Evolutionary conservation across 2,329 filamentous ascomycete genomes (phyloP), one percentile per base, ranked within the genome.

Genomic region (Cryphonectria parasitica): DNA sequence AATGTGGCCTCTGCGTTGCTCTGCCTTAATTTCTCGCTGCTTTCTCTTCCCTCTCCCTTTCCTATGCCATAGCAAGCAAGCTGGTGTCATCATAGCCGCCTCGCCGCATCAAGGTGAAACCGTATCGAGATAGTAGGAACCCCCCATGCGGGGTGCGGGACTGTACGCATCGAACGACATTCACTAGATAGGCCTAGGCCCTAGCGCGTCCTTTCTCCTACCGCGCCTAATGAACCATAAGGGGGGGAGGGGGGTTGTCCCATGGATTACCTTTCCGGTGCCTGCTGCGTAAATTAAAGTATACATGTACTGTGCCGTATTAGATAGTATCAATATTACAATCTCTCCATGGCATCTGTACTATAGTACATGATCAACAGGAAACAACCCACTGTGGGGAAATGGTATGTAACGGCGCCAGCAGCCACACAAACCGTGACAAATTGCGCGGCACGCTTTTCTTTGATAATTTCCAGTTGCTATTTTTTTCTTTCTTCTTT

Each of bases 101-200:
- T 66, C 49, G 54, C 41, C 49, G 41, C 58, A 43, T 62, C 60
- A 54, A 61, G 65, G 45, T 71, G 69, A 71, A 71, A 71, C 69
- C 62, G 61, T 61, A 34, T 71, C 69, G 69, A 71, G 66, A 71
- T 71, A 45, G 25, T 65, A 71, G 62, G 69, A 43, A 67, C 61
- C 7, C 17, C 36, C 39, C 39, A 10, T 22, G 61, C n/a, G 61
- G 61, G 25, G n/a, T 25, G 36, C 39, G 39, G 36, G 25, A 45
- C 25, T 13, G 39, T 25, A 64, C 58, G 19, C 15, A 61, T 39
- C 58, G 19, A 22, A 61, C 34, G 58, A 61, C 22, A 61, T n/a
- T n/a, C 19, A 61, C 22, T 36, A 7, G 28, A 36, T 13, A 28
- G 28, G 17, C 58, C 31, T 19, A 19, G 28, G 19, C 28, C 31